phyloP scores from a whole-genome alignment of 129 eudicot genomes.

The Erigeron canadensis region DNA sequence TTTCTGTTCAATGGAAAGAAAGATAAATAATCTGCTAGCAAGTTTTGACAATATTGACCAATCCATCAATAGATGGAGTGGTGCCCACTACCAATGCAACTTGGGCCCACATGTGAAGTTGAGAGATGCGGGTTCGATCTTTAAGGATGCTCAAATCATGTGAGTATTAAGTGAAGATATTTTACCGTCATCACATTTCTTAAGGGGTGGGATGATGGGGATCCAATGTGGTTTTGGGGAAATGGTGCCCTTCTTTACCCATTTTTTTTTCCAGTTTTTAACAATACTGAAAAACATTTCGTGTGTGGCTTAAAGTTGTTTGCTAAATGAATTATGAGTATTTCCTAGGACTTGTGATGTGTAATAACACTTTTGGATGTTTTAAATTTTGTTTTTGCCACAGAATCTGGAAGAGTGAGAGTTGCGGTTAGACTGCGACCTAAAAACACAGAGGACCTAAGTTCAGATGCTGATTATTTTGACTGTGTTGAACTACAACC shows the following conservation, averaged over 20 bases:
- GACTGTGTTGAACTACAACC: slow-evolving; percentile 90
- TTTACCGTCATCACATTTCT: too few species aligned
- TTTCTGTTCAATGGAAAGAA: not conserved
- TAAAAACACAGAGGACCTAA: slow-evolving; percentile 69
- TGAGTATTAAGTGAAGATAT: too few species aligned
- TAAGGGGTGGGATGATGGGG: too few species aligned
- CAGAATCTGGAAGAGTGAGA: slow-evolving; percentile 95
- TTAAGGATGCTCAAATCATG: too few species aligned
- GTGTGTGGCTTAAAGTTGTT: not conserved
- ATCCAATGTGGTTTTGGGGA: too few species aligned
- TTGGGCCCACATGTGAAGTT: too few species aligned
- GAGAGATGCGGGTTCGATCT: too few species aligned
- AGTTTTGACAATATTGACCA: slow-evolving; percentile 13
- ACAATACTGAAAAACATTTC: not conserved
- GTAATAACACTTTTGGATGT: not conserved
- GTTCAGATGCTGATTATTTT: slow-evolving; percentile 73
- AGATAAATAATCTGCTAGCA: not conserved
- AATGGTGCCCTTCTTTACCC: too few species aligned
- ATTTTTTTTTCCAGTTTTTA: too few species aligned
- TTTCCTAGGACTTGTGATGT: not conserved
- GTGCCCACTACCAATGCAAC: too few species aligned
- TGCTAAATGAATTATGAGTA: not conserved
- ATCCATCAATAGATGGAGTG: too few species aligned
- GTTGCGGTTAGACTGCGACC: slow-evolving; percentile 96
- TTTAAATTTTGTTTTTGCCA: slow-evolving; percentile 21